Conservation (phyloP, 139 green algal genomes). For the Eudorina sp. region DNA sequence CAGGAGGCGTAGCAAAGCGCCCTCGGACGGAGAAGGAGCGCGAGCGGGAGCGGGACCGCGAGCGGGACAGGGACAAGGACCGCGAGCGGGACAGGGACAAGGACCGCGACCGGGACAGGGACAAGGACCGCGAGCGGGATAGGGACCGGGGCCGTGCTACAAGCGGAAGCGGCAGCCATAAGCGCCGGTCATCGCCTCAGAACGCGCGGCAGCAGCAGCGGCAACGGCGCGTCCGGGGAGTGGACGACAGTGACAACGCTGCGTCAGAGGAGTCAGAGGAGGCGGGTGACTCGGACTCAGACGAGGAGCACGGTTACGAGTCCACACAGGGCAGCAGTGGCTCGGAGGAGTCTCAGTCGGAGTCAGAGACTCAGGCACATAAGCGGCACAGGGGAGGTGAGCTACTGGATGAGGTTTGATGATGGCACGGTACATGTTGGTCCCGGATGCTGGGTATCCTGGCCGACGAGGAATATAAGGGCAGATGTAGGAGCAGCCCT, state of each 20-base stretch:
- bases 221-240: background rate
- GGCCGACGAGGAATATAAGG: no score
- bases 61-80: background rate
- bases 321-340: background rate
- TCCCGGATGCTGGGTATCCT: no score
- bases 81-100: background rate
- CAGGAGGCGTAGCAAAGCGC: background rate
- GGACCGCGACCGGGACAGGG: background rate
- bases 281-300: background rate
- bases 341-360: background rate
- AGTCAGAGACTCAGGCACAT: background rate
- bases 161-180: constrained; percentile 1
- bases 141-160: background rate
- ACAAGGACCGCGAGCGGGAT: background rate
- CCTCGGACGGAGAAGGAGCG: constrained; percentile 27
- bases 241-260: constrained; percentile 41
- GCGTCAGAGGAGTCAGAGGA: background rate
- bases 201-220: constrained; percentile 9
- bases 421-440: no score
- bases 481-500: no score
- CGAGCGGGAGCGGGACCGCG: background rate
- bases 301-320: background rate
- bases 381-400: constrained; percentile 41
- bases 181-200: background rate
- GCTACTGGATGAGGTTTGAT: no score